phyloP scores from a whole-genome alignment of 805 yeast genomes.

The Candida fluviatilis region DNA sequence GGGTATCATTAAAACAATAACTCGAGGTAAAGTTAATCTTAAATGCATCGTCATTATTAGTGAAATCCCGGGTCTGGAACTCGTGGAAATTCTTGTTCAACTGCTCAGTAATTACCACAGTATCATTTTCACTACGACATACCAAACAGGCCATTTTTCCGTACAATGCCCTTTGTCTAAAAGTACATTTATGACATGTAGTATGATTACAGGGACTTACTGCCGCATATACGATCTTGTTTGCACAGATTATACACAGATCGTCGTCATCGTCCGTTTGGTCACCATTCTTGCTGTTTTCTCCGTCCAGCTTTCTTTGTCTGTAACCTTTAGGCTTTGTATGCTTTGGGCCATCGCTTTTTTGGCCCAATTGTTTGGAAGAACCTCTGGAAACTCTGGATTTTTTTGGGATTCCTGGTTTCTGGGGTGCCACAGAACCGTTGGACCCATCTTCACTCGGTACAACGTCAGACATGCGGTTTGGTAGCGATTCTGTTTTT shows the following conservation, averaged over 20 bases:
- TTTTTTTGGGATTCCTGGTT: not conserved
- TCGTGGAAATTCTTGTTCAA: conserved; percentile 34
- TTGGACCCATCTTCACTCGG: not conserved
- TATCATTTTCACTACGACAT: conserved; percentile 70
- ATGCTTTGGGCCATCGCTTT: not conserved
- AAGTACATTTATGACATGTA: conserved; percentile 77
- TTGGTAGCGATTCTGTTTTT: not conserved
- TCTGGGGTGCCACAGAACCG: not conserved
- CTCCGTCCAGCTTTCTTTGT: conserved; percentile 9
- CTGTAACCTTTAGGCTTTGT: not conserved
- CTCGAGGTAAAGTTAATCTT: conserved; percentile 59
- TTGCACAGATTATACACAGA: conserved; percentile 82
- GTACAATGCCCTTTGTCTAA: conserved; percentile 79
- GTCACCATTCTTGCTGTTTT: conserved; percentile 20
- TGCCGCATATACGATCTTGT: conserved; percentile 58
- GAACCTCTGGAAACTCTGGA: not conserved
- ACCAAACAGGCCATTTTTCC: conserved; percentile 71
- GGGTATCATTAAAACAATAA: conserved; percentile 44
- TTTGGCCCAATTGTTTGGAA: not conserved
- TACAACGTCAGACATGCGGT: not conserved
- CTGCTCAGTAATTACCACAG: conserved; percentile 55
- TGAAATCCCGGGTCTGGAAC: conserved; percentile 26
- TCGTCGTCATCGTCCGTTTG: conserved; percentile 36
- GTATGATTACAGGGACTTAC: conserved; percentile 80
- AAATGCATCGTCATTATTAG: conserved; percentile 37